Evolutionary conservation across 2,329 filamentous ascomycete genomes (phyloP).

Genomic region (Fusarium sp.): DNA sequence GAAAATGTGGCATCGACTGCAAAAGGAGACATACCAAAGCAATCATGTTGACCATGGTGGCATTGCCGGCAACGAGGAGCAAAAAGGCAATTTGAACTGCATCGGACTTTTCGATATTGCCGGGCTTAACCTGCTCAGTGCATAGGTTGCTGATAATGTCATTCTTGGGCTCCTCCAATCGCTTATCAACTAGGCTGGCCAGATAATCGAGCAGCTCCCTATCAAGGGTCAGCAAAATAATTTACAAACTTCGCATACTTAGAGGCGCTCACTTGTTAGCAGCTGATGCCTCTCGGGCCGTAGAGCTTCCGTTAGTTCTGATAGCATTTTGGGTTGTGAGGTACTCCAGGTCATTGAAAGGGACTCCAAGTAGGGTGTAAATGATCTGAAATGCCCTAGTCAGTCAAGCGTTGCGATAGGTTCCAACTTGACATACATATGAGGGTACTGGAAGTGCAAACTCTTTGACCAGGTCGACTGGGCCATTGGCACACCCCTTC

Average conservation of each 20-base stretch:
- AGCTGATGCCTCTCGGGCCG: slow-evolving; percentile 61
- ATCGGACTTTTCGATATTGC: slow-evolving; percentile 58
- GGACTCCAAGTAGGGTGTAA: slow-evolving; percentile 65
- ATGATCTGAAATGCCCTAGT: slow-evolving; percentile 54
- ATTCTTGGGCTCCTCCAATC: slow-evolving; percentile 57
- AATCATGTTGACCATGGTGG: slow-evolving; percentile 68
- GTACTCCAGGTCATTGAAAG: slow-evolving; percentile 62
- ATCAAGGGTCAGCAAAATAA: background rate
- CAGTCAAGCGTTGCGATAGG: background rate
- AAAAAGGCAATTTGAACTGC: slow-evolving; percentile 65
- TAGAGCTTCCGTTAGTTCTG: slow-evolving; percentile 63
- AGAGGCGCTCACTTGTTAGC: slow-evolving; percentile 57
- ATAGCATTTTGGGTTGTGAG: slow-evolving; percentile 64
- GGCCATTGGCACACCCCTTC: slow-evolving; percentile 53
- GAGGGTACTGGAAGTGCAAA: slow-evolving; percentile 65
- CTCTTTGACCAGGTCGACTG: slow-evolving; percentile 63
- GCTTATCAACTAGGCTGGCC: slow-evolving; percentile 59
- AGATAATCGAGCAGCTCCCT: slow-evolving; percentile 64
- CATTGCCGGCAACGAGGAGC: slow-evolving; percentile 66
- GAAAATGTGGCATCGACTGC: accelerated
- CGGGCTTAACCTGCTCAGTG: slow-evolving; percentile 58
- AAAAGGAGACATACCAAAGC: slow-evolving; percentile 52
- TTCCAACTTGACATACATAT: slow-evolving; percentile 52
- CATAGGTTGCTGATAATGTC: slow-evolving; percentile 64
- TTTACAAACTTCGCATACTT: background rate